Percentiles rank a stretch among this genome's conserved stretches.
phyloP scores from a whole-genome alignment of 345 rosid species.

The Alliaria petiolata region DNA sequence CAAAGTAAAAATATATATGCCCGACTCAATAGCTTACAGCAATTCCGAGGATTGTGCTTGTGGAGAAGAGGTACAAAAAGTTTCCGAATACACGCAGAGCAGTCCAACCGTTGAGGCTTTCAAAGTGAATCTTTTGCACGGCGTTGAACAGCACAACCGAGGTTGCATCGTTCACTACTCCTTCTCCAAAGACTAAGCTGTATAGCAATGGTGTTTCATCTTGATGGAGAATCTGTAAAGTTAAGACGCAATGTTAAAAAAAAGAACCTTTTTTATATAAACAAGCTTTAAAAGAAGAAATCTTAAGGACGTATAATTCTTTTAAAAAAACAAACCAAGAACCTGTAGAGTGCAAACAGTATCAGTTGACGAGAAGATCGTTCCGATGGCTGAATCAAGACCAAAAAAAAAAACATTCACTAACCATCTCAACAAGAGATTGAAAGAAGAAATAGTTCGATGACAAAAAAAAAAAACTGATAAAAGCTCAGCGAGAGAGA shows the following conservation, averaged over 20 bases:
- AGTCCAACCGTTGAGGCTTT: constrained; percentile 40
- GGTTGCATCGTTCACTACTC: constrained; percentile 94
- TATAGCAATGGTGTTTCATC: constrained; percentile 83
- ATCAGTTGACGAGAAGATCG: constrained; percentile 90
- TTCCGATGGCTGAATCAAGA: constrained; percentile 65
- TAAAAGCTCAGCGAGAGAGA: no score
- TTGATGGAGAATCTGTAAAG: constrained; percentile 69
- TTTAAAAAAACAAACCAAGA: background rate
- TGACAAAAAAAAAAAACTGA: background rate
- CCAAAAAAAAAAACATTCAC: constrained; percentile 13
- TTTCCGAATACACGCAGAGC: constrained; percentile 47
- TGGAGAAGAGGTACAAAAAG: constrained; percentile 67
- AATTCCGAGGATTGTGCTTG: constrained; percentile 79
- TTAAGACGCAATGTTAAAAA: background rate
- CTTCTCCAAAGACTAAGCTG: constrained; percentile 94
- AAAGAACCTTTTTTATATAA: background rate
- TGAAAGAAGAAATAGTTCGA: background rate
- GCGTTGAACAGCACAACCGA: constrained; percentile 83
- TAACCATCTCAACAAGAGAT: background rate
- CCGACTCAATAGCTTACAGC: constrained; percentile 39
- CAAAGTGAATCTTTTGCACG: constrained; percentile 65
- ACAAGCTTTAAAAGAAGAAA: background rate
- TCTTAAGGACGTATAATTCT: background rate
- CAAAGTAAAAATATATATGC: background rate
- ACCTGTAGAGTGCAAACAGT: constrained; percentile 97